These are phyloP conservation scores for Pythium monospermum DNA, from an alignment of 352 stramenopile species.

Conservation along the genomic window DNA sequence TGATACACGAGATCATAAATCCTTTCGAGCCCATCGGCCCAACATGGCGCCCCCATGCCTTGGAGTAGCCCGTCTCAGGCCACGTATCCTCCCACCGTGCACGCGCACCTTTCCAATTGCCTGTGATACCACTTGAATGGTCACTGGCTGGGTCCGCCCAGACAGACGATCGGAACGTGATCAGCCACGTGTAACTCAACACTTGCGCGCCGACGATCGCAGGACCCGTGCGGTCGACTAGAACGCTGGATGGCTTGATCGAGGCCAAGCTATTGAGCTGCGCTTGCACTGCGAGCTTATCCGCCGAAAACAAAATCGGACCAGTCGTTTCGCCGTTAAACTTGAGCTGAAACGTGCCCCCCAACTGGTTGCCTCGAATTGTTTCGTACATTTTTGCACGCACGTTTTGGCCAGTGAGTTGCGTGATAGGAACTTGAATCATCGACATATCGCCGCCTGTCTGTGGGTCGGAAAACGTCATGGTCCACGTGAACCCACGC, in stretches of 20 bases:
- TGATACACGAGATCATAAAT: conserved; percentile 45
- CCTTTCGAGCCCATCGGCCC: conserved; percentile 66
- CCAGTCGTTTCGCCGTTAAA: conserved; percentile 93
- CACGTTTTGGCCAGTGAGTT: conserved; percentile 30
- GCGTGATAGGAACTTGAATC: conserved; percentile 31
- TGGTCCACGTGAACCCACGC: conserved; percentile 75
- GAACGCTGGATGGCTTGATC: conserved; percentile 90
- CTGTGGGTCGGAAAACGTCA: conserved; percentile 49
- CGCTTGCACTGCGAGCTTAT: conserved; percentile 74
- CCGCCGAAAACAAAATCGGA: conserved; percentile 84
- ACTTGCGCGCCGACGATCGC: conserved; percentile 57
- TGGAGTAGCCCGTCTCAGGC: conserved; percentile 90
- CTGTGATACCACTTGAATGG: conserved; percentile 73
- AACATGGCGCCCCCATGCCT: conserved; percentile 95
- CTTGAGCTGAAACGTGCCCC: conserved; percentile 90
- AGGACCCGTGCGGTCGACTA: conserved; percentile 64
- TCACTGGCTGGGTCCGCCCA: conserved; percentile 91
- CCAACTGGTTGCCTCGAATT: conserved; percentile 84
- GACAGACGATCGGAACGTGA: conserved; percentile 92
- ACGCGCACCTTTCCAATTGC: conserved; percentile 89
- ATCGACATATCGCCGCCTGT: conserved; percentile 84
- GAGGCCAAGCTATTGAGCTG: conserved; percentile 90
- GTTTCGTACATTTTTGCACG: conserved; percentile 59
- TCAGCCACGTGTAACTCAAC: conserved; percentile 82
- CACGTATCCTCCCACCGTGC: conserved; percentile 88